Percentiles rank a stretch among this genome's conserved stretches.
phyloP scores from a whole-genome alignment of 1,284 basidiomycete species.

The Ustilago lituana region DNA sequence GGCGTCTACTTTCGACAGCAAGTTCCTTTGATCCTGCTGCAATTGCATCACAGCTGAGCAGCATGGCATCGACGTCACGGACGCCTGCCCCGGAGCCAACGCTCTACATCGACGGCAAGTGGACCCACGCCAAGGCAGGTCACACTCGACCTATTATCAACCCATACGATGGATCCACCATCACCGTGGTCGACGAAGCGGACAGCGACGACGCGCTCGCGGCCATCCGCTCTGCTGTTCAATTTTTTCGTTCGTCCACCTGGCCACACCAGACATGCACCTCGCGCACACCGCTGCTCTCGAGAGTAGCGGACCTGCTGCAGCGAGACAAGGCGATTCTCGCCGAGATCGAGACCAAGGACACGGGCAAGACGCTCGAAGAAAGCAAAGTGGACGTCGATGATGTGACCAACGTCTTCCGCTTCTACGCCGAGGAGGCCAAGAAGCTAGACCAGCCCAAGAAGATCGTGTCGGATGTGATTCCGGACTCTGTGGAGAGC shows the following conservation, averaged over 20 bases:
- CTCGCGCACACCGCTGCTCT: constrained; percentile 49
- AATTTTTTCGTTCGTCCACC: constrained; percentile 56
- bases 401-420: constrained; percentile 65
- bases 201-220: constrained; percentile 54
- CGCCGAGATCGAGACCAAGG: constrained; percentile 61
- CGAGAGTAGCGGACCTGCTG: constrained; percentile 58
- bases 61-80: constrained; percentile 47
- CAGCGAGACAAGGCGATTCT: constrained; percentile 59
- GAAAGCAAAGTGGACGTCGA: constrained; percentile 65
- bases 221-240: constrained; percentile 53
- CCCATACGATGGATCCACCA: constrained; percentile 55
- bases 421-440: constrained; percentile 65
- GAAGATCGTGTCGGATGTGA: constrained; percentile 51
- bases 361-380: constrained; percentile 65
- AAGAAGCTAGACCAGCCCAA: constrained; percentile 58
- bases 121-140: constrained; percentile 54
- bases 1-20: neutral
- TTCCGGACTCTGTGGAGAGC: constrained; percentile 61
- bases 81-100: constrained; percentile 57
- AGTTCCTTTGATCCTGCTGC: constrained; percentile 29
- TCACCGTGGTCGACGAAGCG: constrained; percentile 62
- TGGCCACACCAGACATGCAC: constrained; percentile 54
- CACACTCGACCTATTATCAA: constrained; percentile 61
- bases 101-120: constrained; percentile 64
- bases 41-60: constrained; percentile 41